These are phyloP conservation scores for Podaxis sp. DNA, from an alignment of 768 basidiomycete species.

Conservation along the genomic window DNA sequence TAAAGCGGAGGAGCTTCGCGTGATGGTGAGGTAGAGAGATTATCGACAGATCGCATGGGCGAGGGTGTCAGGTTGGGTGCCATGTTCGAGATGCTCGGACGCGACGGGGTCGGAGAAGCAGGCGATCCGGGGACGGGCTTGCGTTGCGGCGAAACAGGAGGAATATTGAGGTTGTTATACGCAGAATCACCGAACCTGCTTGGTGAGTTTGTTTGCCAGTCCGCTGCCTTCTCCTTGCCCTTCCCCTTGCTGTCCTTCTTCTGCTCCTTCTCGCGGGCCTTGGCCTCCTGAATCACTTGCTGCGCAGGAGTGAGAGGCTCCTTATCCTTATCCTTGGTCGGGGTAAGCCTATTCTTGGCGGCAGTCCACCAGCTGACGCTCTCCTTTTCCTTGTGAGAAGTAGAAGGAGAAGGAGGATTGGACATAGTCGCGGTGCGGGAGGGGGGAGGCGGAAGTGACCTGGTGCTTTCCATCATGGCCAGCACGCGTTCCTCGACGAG, in stretches of 20 bases:
- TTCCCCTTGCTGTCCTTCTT: conserved; percentile 47
- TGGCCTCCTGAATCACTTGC: conserved; percentile 74
- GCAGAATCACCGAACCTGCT: conserved; percentile 58
- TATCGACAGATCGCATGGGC: conserved; percentile 52
- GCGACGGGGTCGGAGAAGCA: conserved; percentile 63
- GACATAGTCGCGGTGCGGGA: conserved; percentile 54
- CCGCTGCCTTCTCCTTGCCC: conserved; percentile 37
- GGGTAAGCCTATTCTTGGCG: conserved; percentile 74
- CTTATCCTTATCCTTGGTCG: conserved; percentile 71
- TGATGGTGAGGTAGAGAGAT: conserved; percentile 44
- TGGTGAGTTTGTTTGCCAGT: conserved; percentile 56
- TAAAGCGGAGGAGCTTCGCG: conserved; percentile 69
- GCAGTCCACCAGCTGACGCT: conserved; percentile 65
- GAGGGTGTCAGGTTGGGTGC: conserved; percentile 63
- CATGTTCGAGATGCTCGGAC: conserved; percentile 45
- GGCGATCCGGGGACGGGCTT: conserved; percentile 52
- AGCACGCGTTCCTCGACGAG: conserved; percentile 72
- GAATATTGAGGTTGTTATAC: conserved; percentile 51
- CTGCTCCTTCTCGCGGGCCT: conserved; percentile 61
- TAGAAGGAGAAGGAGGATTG: conserved; percentile 67
- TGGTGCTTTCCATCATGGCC: conserved; percentile 62
- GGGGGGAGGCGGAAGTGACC: conserved; percentile 56
- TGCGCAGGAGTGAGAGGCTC: conserved; percentile 81
- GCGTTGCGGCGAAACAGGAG: conserved; percentile 43
- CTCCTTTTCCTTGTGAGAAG: conserved; percentile 65